Evolutionary conservation across 1,284 basidiomycete genomes (phyloP).

Genomic region (Ganoderma multipileum): DNA sequence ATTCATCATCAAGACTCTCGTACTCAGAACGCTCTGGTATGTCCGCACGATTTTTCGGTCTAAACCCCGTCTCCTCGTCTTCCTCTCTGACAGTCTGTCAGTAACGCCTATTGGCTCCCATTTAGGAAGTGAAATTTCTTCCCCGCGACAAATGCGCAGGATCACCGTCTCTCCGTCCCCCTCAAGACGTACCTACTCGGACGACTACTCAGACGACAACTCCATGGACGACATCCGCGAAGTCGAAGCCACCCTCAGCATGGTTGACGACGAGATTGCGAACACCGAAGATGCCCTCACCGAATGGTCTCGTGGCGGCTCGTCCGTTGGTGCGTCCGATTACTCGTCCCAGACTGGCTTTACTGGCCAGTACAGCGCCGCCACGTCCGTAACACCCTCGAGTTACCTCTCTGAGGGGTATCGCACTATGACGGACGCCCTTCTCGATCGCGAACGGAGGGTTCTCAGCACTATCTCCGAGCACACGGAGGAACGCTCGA

Average conservation of each 20-base stretch:
- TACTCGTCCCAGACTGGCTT: slow-evolving; percentile 26
- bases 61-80: too few relatives aligned
- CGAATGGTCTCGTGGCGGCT: slow-evolving; percentile 54
- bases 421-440: slow-evolving; percentile 29
- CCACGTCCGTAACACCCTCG: slow-evolving; percentile 27
- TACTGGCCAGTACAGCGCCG: slow-evolving; percentile 29
- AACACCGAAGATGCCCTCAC: slow-evolving; percentile 65
- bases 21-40: slow-evolving; percentile 37
- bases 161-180: slow-evolving; percentile 48
- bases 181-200: slow-evolving; percentile 38
- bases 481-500: slow-evolving; percentile 46
- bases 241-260: slow-evolving; percentile 70
- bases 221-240: slow-evolving; percentile 56
- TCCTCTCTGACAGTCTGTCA: slow-evolving; percentile 20
- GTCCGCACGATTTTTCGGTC: not conserved
- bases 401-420: slow-evolving; percentile 29
- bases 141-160: slow-evolving; percentile 48
- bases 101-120: slow-evolving; percentile 45
- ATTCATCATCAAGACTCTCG: slow-evolving; percentile 53
- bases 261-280: slow-evolving; percentile 69
- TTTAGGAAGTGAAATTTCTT: slow-evolving; percentile 48
- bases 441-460: slow-evolving; percentile 34
- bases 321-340: slow-evolving; percentile 30
- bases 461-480: slow-evolving; percentile 49
- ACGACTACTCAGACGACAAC: slow-evolving; percentile 51